These are phyloP conservation scores for Cryptosporidium sp. DNA, from an alignment of 169 alveolate genomes.

Conservation along the genomic window DNA sequence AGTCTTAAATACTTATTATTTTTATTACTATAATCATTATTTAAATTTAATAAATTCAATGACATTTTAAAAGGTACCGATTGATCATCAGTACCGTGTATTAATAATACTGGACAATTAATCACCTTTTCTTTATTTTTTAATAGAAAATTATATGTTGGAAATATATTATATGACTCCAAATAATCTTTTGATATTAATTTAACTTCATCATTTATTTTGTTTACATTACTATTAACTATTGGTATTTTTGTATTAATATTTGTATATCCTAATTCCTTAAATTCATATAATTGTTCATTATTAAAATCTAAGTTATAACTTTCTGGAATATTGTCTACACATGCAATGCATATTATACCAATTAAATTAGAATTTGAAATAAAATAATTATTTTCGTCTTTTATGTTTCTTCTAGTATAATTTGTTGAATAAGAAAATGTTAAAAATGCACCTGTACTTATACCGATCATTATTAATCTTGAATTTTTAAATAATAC, in stretches of 20 bases:
- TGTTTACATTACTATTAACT: neutral
- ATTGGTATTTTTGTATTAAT: conserved; percentile 20
- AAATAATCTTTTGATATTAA: conserved; percentile 24
- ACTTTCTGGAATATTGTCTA: conserved; percentile 60
- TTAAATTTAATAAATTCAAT: conserved; percentile 19
- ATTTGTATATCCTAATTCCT: neutral
- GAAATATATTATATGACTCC: conserved; percentile 40
- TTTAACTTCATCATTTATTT: neutral
- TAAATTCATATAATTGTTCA: conserved; percentile 41
- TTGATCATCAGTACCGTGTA: conserved; percentile 64
- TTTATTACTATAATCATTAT: neutral
- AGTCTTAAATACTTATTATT: neutral
- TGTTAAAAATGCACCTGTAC: conserved; percentile 72
- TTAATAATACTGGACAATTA: conserved; percentile 32
- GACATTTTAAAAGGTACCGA: conserved; percentile 62
- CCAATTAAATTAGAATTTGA: conserved; percentile 45
- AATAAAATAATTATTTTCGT: conserved; percentile 11
- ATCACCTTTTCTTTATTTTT: conserved; percentile 14
- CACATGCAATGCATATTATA: conserved; percentile 50
- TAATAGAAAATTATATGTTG: neutral
- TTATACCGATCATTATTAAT: conserved; percentile 65
- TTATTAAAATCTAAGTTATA: conserved; percentile 25
- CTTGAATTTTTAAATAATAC: conserved; percentile 35
- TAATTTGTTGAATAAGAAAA: conserved; percentile 46
- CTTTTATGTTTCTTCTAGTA: conserved; percentile 5